Evolutionary conservation across 352 stramenopile species (phyloP).

Genomic region (Phytophthora kernoviae): DNA sequence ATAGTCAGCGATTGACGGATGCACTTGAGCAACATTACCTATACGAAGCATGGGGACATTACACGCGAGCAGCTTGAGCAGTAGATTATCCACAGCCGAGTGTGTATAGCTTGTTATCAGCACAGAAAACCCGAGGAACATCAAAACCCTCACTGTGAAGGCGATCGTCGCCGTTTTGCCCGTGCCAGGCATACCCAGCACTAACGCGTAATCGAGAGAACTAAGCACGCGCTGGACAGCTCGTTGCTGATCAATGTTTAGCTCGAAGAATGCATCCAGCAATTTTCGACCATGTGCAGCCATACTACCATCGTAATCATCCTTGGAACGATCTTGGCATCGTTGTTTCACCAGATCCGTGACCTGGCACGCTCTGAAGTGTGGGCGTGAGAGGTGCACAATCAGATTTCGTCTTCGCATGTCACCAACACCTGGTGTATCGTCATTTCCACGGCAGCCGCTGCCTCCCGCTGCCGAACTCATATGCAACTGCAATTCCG

Average conservation of each 20-base stretch:
- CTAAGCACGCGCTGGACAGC: conserved; percentile 80
- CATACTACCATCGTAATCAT: conserved; percentile 16
- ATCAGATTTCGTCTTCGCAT: conserved; percentile 61
- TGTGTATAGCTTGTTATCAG: conserved; percentile 98
- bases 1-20: conserved; percentile 66
- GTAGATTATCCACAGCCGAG: conserved; percentile 97
- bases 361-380: conserved; percentile 60
- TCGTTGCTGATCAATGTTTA: conserved; percentile 83
- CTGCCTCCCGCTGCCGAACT: conserved; percentile 9
- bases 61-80: conserved; percentile 91
- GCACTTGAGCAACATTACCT: conserved; percentile 71
- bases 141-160: conserved; percentile 93
- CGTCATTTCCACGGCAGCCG: conserved; percentile 18
- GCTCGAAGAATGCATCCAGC: conserved; percentile 53
- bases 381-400: conserved; percentile 61
- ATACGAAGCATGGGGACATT: conserved; percentile 80
- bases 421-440: conserved; percentile 44
- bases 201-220: conserved; percentile 93
- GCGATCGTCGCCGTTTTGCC: conserved; percentile 97
- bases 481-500: conserved; percentile 40
- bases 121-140: conserved; percentile 93
- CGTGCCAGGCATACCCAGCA: conserved; percentile 95
- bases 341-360: conserved; percentile 47
- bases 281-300: conserved; percentile 29
- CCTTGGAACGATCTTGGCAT: conserved; percentile 21